Evolutionary conservation across 75 land plant genomes (phyloP).

Genomic region (Cryptomeria japonica): DNA sequence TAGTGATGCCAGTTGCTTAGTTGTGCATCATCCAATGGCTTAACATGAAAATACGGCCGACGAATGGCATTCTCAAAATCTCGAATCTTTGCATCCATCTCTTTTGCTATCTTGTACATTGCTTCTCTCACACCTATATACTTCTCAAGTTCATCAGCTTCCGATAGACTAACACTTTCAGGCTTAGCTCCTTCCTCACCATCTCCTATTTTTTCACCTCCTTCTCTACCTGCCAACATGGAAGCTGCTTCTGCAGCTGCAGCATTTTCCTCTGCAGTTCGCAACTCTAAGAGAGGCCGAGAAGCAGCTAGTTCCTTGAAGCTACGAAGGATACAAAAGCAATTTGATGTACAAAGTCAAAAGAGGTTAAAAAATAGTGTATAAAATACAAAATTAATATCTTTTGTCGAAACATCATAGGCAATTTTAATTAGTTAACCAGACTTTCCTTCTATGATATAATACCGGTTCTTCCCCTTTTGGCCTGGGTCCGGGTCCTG

Average conservation of each 20-base stretch:
- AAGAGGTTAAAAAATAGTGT: neutral
- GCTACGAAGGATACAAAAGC: conserved; percentile 36
- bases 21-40: conserved; percentile 83
- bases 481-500: no score
- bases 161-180: conserved; percentile 59
- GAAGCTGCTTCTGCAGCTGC: conserved; percentile 31
- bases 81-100: conserved; percentile 86
- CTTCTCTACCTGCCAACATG: conserved; percentile 25
- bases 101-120: conserved; percentile 88
- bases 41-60: conserved; percentile 97
- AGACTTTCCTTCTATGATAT: neutral
- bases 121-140: conserved; percentile 82
- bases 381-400: neutral
- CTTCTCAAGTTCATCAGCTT: conserved; percentile 85
- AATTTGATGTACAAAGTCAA: neutral
- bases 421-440: neutral
- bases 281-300: conserved; percentile 74
- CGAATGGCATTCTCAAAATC: conserved; percentile 95
- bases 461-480: no score
- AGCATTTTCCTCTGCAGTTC: conserved; percentile 68
- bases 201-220: conserved; percentile 40
- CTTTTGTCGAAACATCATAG: neutral
- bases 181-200: conserved; percentile 47
- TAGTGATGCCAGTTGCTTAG: conserved; percentile 96
- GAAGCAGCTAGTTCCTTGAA: conserved; percentile 78